These are phyloP conservation scores for Laguncularia racemosa DNA, from an alignment of 345 rosid genomes.

Conservation along the genomic window DNA sequence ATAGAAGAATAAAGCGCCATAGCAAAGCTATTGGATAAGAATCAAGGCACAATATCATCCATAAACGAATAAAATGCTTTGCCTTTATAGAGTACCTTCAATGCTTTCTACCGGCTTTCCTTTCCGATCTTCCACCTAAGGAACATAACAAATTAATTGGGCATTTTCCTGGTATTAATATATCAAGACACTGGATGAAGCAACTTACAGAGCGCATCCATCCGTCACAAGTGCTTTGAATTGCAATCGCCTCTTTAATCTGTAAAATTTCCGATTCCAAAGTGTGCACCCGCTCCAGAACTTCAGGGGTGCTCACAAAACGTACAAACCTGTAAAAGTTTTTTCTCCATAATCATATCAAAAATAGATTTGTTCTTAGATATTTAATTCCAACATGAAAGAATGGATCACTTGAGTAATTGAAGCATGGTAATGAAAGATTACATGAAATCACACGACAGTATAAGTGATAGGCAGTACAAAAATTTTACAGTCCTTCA, in stretches of 20 bases:
- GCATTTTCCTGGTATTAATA: not conserved
- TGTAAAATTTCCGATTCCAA: conserved; percentile 91
- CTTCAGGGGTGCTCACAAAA: conserved; percentile 91
- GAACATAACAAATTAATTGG: conserved; percentile 5
- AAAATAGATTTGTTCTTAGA: not conserved
- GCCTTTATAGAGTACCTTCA: conserved; percentile 46
- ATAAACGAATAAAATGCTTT: not conserved
- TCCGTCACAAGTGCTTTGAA: conserved; percentile 56
- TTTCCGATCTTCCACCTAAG: conserved; percentile 48
- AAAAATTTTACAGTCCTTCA: too few relatives aligned
- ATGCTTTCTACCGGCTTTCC: conserved; percentile 37
- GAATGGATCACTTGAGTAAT: too few relatives aligned
- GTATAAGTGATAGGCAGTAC: too few relatives aligned
- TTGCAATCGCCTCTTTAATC: conserved; percentile 80
- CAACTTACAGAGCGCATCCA: conserved; percentile 51
- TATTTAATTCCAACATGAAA: not conserved
- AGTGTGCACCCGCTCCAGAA: conserved; percentile 68
- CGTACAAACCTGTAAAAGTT: conserved; percentile 81
- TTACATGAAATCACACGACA: too few relatives aligned
- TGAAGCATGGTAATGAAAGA: too few relatives aligned
- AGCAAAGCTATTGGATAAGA: too few relatives aligned
- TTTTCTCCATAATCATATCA: not conserved
- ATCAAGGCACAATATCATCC: not conserved
- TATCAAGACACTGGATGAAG: not conserved
- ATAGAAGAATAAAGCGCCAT: not conserved